Evolutionary conservation across 2,329 filamentous ascomycete species (phyloP), one percentile per base, ranked within the genome.

Genomic region (Grosmannia serpens): DNA sequence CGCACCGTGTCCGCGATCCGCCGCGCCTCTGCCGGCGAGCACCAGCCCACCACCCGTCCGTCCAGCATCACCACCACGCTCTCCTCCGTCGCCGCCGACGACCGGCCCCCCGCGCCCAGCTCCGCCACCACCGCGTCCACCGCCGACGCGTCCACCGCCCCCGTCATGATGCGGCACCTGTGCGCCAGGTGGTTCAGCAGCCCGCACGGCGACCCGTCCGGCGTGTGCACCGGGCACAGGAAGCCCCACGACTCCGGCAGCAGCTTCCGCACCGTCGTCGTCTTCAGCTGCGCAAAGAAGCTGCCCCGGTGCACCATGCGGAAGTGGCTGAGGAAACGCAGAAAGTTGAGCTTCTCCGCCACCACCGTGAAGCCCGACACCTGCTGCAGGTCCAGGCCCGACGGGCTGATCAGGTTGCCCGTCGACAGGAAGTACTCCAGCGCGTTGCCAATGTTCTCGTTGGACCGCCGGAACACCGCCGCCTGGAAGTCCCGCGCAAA

Each of bases 271-370:
- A 99, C 94, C 0, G 94, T 94, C 0, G 94, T 99, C 0, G 94
- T 99, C 75, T 96, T 97, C 63, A 99, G 75, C 70, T 97, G 89
- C 4, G 94, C 94, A 71, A 99, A 99, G 81, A 99, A 99, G 70
- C 90, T 94, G 78, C 94, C 94, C 84, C 94, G 85, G 76, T 99
- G 94, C 59, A 99, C 90, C 91, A 96, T 96, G 65, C 94, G 88
- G 61, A 99, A 99, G 73, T 99, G 94, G 72, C 89, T 94, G 75
- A 99, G 95, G 75, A 97, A 99, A 67, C 94, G 89, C 68, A 95
- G 84, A 71, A 97, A 99, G 75, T 99, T 99, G 70, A 99, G 92
- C 79, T 97, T 97, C 71, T 99, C 94, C 3, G 94, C 94, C 56
- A 97, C 91, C 55, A 99, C 91, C 0, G 90, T 95, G 72, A 95